Evolutionary conservation across 805 yeast species (phyloP).

Genomic region (Henningerozyma blattae): DNA sequence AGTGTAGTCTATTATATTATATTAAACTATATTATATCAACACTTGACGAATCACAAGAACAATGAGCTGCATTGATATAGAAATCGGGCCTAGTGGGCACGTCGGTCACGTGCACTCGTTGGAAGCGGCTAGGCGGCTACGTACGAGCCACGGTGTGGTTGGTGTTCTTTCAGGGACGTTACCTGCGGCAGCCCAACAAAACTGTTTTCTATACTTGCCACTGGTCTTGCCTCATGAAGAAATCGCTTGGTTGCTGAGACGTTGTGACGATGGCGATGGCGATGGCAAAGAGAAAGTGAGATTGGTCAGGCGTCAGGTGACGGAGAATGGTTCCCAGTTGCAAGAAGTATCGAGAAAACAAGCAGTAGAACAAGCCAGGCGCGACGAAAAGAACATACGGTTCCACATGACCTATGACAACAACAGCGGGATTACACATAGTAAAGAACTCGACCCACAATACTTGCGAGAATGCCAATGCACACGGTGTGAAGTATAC

Average conservation of each 20-base stretch:
- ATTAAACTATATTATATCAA: too few relatives aligned
- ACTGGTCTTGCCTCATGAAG: slow-evolving; percentile 59
- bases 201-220: slow-evolving; percentile 82
- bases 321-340: too few relatives aligned
- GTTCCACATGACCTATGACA: slow-evolving; percentile 25
- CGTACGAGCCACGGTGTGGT: slow-evolving; percentile 48
- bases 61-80: not conserved
- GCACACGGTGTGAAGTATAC: not conserved
- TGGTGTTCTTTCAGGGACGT: slow-evolving; percentile 73
- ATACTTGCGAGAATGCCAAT: not conserved
- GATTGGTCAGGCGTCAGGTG: not conserved
- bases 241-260: slow-evolving; percentile 51
- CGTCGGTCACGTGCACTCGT: not conserved
- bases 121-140: slow-evolving; percentile 35
- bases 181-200: slow-evolving; percentile 89
- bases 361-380: not conserved
- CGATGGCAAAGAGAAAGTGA: not conserved
- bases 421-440: slow-evolving; percentile 31
- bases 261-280: too few relatives aligned
- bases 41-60: not conserved
- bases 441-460: slow-evolving; percentile 20
- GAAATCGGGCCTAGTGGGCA: not conserved
- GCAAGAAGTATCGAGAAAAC: too few relatives aligned
- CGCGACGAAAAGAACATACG: slow-evolving; percentile 1
- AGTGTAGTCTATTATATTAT: not conserved